Evolutionary conservation across 2,329 filamentous ascomycete genomes (phyloP).

Genomic region (Talaromyces marneffei): DNA sequence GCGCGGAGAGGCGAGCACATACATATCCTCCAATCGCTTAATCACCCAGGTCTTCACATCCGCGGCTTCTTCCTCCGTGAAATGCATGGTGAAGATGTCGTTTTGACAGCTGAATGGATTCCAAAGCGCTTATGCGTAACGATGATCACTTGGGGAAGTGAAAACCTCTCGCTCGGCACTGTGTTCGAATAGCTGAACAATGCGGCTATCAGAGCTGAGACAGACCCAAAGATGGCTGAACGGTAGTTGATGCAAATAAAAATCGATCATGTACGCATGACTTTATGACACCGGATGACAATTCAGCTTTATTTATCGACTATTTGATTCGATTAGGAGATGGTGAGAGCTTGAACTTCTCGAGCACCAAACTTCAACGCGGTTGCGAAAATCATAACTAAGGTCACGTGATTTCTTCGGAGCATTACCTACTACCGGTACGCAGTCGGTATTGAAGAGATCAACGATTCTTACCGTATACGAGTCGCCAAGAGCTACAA

Average conservation of each 20-base stretch:
- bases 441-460: too few species aligned
- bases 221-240: neutral
- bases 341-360: neutral
- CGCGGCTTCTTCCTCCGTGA: slow-evolving; percentile 48
- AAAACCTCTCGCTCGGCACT: neutral
- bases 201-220: neutral
- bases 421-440: too few species aligned
- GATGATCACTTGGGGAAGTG: neutral
- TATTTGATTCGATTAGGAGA: neutral
- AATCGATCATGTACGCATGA: neutral
- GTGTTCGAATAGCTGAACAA: neutral
- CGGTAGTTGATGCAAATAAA: neutral
- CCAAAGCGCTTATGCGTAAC: neutral
- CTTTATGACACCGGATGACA: neutral
- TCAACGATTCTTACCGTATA: too few species aligned
- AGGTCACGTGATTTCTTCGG: slow-evolving; percentile 6
- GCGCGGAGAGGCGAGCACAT: slow-evolving; percentile 21
- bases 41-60: slow-evolving; percentile 55
- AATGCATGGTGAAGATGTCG: slow-evolving; percentile 40
- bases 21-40: slow-evolving; percentile 54
- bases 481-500: neutral
- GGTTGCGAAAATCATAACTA: slow-evolving; percentile 1
- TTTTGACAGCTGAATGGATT: neutral
- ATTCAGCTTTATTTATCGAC: neutral
- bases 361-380: neutral